Base-by-base conservation (phyloP, 2,329 filamentous ascomycete genomes). In the Cladophialophora chaetospira region DNA sequence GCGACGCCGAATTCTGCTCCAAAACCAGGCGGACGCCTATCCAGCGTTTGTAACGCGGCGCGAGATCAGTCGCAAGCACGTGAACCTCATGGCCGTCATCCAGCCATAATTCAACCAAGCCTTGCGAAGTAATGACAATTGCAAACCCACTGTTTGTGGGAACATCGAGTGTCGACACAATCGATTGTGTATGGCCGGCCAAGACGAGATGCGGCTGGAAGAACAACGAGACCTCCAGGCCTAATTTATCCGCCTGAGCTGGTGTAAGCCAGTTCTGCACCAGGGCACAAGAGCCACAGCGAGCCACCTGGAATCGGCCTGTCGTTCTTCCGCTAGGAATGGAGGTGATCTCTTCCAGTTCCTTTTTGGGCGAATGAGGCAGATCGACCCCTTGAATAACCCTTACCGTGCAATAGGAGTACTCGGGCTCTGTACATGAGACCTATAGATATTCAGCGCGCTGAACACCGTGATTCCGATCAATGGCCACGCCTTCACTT, bases 381-480 rank as follows among this genome's bases (percentile, higher is more conserved):
- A 60, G 4, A 21, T 62, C 42, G 8, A 58, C 28, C 2, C 59
- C 53, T 33, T 61, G 59, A 11, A 61, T 61, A n/a, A 61, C 26
- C 10, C 59, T 36, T 6, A 61, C 59, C 4, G 47, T 43, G 8
- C 43, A 25, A 48, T 58, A 46, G 17, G 31, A 23, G 29, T 58
- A 61, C 23, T 58, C 45, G 5, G 55, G 43, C 29, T 58, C 59
- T 19, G 59, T 61, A 13, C 31, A 58, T 15, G 59, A 61, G 3
- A 61, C 43, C 59, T 61, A 25, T 4, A 28, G 17, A 9, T 26
- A 25, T 15, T 25, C 5, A 44, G 8, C 11, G 21, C 28, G 28
- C 5, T 31, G 28, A 31, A 31, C 28, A 5, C 28, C 28, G 5
- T 11, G 5, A 5, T 31, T 31, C 28, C 28, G 28, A 31, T 1